phyloP scores from a whole-genome alignment of 768 basidiomycete genomes.

The Leccinum disarticulatum region DNA sequence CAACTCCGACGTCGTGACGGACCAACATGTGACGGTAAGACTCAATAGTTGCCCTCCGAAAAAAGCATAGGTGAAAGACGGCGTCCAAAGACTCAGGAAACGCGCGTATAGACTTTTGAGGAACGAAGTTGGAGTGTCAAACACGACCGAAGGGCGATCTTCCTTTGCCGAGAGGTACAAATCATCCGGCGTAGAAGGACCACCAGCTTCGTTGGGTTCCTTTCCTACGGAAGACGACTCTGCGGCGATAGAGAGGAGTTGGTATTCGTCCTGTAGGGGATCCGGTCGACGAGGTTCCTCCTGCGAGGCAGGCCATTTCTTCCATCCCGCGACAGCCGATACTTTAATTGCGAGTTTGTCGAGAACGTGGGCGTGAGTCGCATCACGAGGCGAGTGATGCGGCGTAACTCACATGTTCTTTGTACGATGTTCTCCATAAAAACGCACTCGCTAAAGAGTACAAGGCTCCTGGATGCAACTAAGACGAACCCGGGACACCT shows the following conservation, averaged over 20 bases:
- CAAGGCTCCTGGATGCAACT: background rate
- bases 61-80: conserved; percentile 26
- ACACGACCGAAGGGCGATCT: conserved; percentile 14
- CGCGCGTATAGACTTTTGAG: conserved; percentile 18
- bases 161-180: background rate
- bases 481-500: background rate
- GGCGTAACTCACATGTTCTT: conserved; percentile 13
- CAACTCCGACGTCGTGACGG: conserved; percentile 76
- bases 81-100: conserved; percentile 30
- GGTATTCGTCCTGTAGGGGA: conserved; percentile 22
- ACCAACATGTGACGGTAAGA: conserved; percentile 22
- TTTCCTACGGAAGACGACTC: conserved; percentile 9
- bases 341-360: conserved; percentile 5
- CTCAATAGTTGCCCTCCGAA: conserved; percentile 31
- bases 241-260: conserved; percentile 12
- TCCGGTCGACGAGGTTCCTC: conserved; percentile 9
- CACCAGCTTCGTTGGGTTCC: conserved; percentile 8
- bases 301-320: conserved; percentile 13
- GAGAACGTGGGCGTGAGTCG: conserved; percentile 1
- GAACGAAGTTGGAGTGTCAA: conserved; percentile 23
- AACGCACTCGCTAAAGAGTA: background rate
- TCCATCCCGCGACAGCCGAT: conserved; percentile 13
- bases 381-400: background rate
- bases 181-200: conserved; percentile 1
- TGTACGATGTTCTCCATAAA: conserved; percentile 13